Conservation (phyloP, 345 rosid genomes). For the Eucalyptus decipiens region DNA sequence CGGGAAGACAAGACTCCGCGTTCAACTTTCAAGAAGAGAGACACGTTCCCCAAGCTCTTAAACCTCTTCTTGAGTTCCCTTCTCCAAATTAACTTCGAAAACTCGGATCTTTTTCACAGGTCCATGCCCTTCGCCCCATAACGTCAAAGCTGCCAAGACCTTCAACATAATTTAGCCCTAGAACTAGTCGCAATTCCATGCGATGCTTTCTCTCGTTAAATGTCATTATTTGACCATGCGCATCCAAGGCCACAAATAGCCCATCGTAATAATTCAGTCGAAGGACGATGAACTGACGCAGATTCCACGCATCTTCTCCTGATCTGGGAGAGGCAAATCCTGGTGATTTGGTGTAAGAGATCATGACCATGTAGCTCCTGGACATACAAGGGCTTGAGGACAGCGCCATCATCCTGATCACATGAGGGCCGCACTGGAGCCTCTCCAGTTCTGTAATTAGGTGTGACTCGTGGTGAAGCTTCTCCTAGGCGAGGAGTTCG, state of each 20-base stretch:
- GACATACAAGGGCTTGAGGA: not conserved
- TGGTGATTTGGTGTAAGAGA: not conserved
- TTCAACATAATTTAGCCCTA: not conserved
- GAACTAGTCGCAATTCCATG: not conserved
- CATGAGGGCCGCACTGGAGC: not conserved
- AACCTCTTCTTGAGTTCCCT: not conserved
- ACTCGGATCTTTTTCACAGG: not conserved
- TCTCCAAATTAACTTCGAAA: not conserved
- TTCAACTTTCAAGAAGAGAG: not conserved
- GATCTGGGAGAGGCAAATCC: not conserved
- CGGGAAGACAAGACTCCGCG: not conserved
- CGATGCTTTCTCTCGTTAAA: not conserved
- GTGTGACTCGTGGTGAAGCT: not conserved
- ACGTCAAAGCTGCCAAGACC: not conserved
- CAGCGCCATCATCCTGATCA: not conserved
- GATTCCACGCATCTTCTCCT: not conserved
- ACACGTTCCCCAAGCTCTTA: not conserved
- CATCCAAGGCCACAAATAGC: not conserved
- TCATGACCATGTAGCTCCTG: not conserved
- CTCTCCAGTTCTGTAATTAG: too few relatives aligned
- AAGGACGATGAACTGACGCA: not conserved
- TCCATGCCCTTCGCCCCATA: not conserved
- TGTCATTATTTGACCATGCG: not conserved
- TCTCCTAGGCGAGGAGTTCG: too few relatives aligned
- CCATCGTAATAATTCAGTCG: not conserved